Conservation (phyloP, 805 yeast genomes). For the Cyberlindnera petersonii region DNA sequence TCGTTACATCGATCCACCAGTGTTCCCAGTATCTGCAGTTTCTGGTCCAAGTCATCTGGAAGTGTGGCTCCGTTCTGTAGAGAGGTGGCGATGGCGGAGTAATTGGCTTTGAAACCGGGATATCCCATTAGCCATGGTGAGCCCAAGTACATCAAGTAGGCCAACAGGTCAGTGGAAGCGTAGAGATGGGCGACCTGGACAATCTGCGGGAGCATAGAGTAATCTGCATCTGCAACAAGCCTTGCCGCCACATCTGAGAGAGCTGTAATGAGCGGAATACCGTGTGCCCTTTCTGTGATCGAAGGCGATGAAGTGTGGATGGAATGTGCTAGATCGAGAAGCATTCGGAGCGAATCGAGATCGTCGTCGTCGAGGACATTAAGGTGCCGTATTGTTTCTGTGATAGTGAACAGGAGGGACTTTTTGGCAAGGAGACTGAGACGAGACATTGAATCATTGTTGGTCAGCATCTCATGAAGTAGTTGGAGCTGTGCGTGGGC, state of each 20-base stretch:
- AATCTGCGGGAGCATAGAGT: constrained; percentile 4
- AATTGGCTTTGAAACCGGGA: constrained; percentile 8
- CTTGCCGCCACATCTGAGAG: constrained; percentile 1
- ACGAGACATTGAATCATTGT: neutral
- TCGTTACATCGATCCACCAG: constrained; percentile 4
- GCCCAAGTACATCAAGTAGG: constrained; percentile 12
- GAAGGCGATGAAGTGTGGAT: constrained; percentile 7
- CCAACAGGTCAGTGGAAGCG: constrained; percentile 1
- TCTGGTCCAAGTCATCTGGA: constrained; percentile 3
- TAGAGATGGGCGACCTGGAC: constrained; percentile 13
- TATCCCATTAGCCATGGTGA: constrained; percentile 8
- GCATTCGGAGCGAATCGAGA: constrained; percentile 1
- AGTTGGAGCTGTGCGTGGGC: constrained; percentile 9
- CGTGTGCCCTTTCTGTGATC: neutral
- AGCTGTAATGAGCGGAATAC: constrained; percentile 5
- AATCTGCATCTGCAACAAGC: constrained; percentile 5
- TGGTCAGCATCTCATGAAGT: constrained; percentile 4
- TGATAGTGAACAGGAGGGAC: constrained; percentile 11
- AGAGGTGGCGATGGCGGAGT: constrained; percentile 2
- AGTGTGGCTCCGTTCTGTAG: neutral
- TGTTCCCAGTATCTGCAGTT: constrained; percentile 5
- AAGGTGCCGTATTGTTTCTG: constrained; percentile 6
- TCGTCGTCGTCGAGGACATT: constrained; percentile 3
- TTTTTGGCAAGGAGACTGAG: neutral
- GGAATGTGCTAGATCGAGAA: constrained; percentile 8